These are phyloP conservation scores for Drosera spatulata DNA, from an alignment of 179 eudicot species.

Conservation along the genomic window DNA sequence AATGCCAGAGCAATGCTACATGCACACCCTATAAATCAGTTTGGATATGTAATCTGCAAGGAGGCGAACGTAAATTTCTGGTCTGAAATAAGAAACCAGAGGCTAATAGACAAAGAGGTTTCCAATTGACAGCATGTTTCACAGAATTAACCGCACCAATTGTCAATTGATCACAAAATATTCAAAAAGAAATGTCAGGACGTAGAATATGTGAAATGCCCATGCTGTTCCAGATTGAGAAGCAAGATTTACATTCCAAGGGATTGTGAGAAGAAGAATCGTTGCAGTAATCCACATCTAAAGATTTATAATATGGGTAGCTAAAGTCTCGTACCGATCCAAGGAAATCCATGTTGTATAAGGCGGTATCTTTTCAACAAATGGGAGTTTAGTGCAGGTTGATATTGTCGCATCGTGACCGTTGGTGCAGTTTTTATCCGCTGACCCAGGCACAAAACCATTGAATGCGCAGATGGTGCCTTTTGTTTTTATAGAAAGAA, in stretches of 20 bases:
- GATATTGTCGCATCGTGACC: slow-evolving; percentile 38
- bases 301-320: neutral
- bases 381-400: slow-evolving; percentile 49
- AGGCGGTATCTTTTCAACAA: slow-evolving; percentile 54
- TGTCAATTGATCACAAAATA: neutral
- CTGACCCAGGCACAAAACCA: slow-evolving; percentile 37
- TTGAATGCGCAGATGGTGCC: slow-evolving; percentile 33
- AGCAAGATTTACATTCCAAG: too few species aligned
- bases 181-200: too few species aligned
- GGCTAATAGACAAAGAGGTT: neutral
- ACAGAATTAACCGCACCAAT: neutral
- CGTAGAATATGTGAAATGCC: too few species aligned
- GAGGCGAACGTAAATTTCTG: neutral
- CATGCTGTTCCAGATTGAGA: too few species aligned
- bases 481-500: slow-evolving; percentile 39
- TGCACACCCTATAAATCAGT: too few species aligned
- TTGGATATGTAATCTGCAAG: too few species aligned
- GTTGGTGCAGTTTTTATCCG: slow-evolving; percentile 32
- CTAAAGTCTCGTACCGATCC: slow-evolving; percentile 36
- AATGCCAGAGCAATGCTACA: too few species aligned
- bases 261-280: too few species aligned
- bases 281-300: neutral
- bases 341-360: slow-evolving; percentile 83
- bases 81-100: neutral
- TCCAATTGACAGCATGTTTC: neutral